Evolutionary conservation across 2,329 filamentous ascomycete genomes (phyloP), one percentile per base, ranked within the genome.

Genomic region (Blastomyces parvus): DNA sequence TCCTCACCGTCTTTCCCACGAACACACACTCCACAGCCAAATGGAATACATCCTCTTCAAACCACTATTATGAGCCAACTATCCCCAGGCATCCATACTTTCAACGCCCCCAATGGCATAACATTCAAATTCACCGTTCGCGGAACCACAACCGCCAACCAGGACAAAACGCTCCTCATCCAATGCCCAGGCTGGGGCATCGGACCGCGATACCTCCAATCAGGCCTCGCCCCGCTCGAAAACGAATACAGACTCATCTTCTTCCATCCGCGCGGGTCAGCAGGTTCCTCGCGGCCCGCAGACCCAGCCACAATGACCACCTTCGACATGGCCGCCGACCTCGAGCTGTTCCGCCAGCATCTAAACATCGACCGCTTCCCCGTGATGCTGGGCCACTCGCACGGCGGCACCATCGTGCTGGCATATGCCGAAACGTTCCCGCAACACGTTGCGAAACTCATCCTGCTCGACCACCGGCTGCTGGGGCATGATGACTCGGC

Each of bases 331-430:
- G 66, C 64, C 9, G 62, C 57, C 3, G 71, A 72, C 53, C 65
- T 73, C 9, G 70, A 73, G 42, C 62, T 66, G 4, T 67, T 72
- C 13, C 70, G 71, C 30, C 30, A 42, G 9, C 64, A 72, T 59
- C 66, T 73, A 1, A 57, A 62, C 1, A 59, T 71, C 1, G 67
- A 68, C 3, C 59, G 63, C 5, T 66, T 70, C 19, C 62, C 67
- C 7, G 55, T 66, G 6, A 40, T 72, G 11, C 57, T 70, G 1
- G 69, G 70, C 33, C 71, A 72, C 44, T 72, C 69, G 8, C 68
- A 71, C 60, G 70, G 71, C 33, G 71, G 70, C 1, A 66, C 68
- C 1, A 69, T 73, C n/a, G 70, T 65, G 6, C 64, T 72, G 7
- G 69, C 65, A 3, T 73, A 72, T 46, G 70, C 70, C 8, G 68